These are phyloP conservation scores for Solanum phureja DNA, from an alignment of 257 asterid species.

Conservation along the genomic window DNA sequence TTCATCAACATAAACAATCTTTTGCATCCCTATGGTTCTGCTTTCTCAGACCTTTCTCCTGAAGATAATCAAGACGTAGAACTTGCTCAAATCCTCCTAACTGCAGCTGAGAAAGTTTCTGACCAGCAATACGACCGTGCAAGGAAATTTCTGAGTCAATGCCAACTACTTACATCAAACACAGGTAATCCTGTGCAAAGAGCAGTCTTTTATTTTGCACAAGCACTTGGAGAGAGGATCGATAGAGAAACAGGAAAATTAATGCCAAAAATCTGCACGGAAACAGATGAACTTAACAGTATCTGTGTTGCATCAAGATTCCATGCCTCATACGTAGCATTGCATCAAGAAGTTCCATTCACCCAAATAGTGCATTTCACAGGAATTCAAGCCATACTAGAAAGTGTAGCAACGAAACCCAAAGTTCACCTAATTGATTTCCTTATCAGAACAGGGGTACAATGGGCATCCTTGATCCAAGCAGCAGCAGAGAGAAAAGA, in stretches of 20 bases:
- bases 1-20: background rate
- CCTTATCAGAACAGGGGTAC: slow-evolving; percentile 14
- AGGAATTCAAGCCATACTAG: slow-evolving; percentile 21
- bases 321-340: background rate
- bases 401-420: slow-evolving; percentile 3
- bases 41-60: background rate
- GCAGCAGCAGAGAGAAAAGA: slow-evolving; percentile 6
- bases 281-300: background rate
- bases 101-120: slow-evolving; percentile 12
- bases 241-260: slow-evolving; percentile 10
- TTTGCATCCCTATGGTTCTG: slow-evolving; percentile 4
- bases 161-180: slow-evolving; percentile 13
- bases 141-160: slow-evolving; percentile 10
- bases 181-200: slow-evolving; percentile 29
- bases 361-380: slow-evolving; percentile 16
- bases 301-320: background rate
- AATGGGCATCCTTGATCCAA: slow-evolving; percentile 30
- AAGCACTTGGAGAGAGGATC: slow-evolving; percentile 28
- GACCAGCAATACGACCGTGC: slow-evolving; percentile 8
- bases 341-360: slow-evolving; percentile 19
- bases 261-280: background rate
- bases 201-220: slow-evolving; percentile 22
- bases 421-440: slow-evolving; percentile 27
- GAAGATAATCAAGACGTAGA: slow-evolving; percentile 10
- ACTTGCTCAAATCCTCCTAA: slow-evolving; percentile 12